Conservation (phyloP, 2,329 filamentous ascomycete species). For the Aspergillus sp. region DNA sequence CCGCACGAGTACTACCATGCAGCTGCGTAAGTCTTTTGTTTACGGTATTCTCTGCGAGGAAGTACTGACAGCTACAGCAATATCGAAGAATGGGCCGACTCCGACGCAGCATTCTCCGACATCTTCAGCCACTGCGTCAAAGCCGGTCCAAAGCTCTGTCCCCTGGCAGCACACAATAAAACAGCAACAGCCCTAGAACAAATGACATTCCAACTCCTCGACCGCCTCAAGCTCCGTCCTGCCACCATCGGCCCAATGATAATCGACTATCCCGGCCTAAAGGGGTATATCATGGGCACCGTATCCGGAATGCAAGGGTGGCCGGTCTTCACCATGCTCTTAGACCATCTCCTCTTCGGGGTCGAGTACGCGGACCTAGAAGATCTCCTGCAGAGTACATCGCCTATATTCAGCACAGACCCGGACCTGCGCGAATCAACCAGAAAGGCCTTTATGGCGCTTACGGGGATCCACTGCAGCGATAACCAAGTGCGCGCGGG, state of each 20-base stretch:
- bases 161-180: not conserved
- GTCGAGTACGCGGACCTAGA: not conserved
- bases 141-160: conserved; percentile 6
- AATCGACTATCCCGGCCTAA: not conserved
- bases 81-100: not conserved
- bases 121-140: conserved; percentile 8
- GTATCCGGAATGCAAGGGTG: not conserved
- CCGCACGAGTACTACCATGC: conserved; percentile 5
- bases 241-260: not conserved
- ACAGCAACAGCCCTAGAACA: conserved; percentile 4
- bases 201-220: too few relatives aligned
- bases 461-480: not conserved
- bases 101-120: conserved; percentile 5
- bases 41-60: too few relatives aligned
- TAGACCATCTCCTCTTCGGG: not conserved
- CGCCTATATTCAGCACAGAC: not conserved
- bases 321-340: not conserved
- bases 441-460: not conserved
- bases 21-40: not conserved
- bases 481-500: not conserved
- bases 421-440: not conserved
- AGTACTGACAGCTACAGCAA: conserved; percentile 1
- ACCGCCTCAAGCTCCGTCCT: not conserved
- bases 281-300: not conserved
- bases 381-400: not conserved